These are phyloP conservation scores for Dendrocalamus sinicus DNA, from an alignment of 176 grass and related monocot genomes.

Conservation along the genomic window DNA sequence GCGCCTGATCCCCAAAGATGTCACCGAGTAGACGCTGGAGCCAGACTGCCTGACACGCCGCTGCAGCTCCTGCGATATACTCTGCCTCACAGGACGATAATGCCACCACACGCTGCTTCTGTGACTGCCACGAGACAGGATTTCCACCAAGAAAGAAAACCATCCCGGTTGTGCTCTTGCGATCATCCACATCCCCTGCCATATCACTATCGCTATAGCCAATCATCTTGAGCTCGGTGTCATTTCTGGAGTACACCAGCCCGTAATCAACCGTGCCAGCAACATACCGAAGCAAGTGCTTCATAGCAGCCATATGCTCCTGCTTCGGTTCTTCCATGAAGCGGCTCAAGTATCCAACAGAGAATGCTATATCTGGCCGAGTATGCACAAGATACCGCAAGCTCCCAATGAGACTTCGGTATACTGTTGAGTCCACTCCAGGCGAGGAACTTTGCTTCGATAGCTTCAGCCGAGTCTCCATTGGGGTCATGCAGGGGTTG, in stretches of 20 bases:
- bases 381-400: not conserved
- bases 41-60: no score
- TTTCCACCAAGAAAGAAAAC: no score
- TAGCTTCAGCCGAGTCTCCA: not conserved
- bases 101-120: no score
- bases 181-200: no score
- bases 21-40: no score
- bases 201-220: no score
- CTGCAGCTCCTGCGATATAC: no score
- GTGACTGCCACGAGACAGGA: no score
- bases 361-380: not conserved
- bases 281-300: not conserved
- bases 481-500: accelerated
- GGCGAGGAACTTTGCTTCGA: accelerated
- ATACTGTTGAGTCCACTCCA: accelerated
- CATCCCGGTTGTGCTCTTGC: no score
- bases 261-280: not conserved
- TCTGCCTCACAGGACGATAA: no score
- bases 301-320: not conserved
- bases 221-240: accelerated
- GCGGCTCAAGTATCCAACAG: not conserved
- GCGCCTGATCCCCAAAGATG: no score
- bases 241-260: accelerated
- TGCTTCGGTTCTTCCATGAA: not conserved
- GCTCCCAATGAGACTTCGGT: not conserved